Percentiles rank a stretch among this genome's conserved stretches.
phyloP scores from a whole-genome alignment of 2,329 filamentous ascomycete genomes.

The Acephala macrosclerotiorum region DNA sequence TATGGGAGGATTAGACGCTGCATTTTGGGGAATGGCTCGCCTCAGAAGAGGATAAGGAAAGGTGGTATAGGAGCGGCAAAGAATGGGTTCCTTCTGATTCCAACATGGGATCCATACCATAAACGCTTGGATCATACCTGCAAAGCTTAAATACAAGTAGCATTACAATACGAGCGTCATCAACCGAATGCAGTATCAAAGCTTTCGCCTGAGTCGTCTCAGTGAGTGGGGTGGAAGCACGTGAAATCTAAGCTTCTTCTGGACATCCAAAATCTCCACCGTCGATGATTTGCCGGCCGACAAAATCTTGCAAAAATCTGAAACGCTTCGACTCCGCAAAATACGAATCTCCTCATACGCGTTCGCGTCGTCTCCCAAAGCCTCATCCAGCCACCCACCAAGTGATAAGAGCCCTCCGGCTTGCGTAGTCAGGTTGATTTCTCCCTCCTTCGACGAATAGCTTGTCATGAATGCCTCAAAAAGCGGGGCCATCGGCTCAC shows the following conservation, averaged over 20 bases:
- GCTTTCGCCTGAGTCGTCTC: not conserved
- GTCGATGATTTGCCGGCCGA: not conserved
- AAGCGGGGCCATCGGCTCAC: not conserved
- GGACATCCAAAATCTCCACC: not conserved
- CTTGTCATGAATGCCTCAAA: not conserved
- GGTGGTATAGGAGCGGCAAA: not conserved
- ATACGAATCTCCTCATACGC: not conserved
- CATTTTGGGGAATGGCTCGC: not conserved
- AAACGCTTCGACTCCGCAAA: not conserved
- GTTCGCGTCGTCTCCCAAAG: not conserved
- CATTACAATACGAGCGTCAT: not conserved
- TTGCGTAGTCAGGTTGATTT: too few relatives aligned
- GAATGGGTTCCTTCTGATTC: not conserved
- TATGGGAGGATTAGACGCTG: too few relatives aligned
- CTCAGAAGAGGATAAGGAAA: not conserved
- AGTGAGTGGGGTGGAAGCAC: not conserved
- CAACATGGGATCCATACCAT: not conserved
- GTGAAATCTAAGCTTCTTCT: not conserved
- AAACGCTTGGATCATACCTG: not conserved
- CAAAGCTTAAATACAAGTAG: slow-evolving; percentile 1
- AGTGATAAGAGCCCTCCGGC: not conserved
- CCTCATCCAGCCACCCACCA: slow-evolving; percentile 1
- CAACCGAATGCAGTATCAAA: slow-evolving; percentile 2
- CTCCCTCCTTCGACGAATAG: not conserved
- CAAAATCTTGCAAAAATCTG: slow-evolving; percentile 1